Evolutionary conservation across 352 stramenopile genomes (phyloP), one percentile per base, ranked within the genome.

Genomic region (Halophytophthora batemanensis): DNA sequence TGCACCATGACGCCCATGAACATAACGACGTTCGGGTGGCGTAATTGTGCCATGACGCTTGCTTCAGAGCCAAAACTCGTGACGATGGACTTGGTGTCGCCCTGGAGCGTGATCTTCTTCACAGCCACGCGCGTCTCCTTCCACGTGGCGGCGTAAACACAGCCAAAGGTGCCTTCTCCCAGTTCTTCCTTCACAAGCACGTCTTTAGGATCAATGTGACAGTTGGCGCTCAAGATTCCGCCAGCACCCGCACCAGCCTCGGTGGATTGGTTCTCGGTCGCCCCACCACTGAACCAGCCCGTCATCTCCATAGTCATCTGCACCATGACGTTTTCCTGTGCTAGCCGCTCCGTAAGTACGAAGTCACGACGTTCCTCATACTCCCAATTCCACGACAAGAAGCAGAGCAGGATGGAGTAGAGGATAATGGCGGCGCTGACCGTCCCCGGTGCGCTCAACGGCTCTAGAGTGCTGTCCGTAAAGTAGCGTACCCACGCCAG

Each of bases 261-360:
- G 15, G 64, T 66, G 0, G 63, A 66, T 38, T 86, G 73, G 42
- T 81, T 74, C 46, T 73, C 68, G 11, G 59, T 66, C n/a, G 69
- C 83, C 2, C 83, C 78, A 21, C 81, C 83, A 43, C 78, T 90
- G 61, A 93, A 93, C 81, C 83, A 93, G 17, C 81, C 81, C 0
- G 81, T 92, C 83, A 93, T 91, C 53, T 91, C 81, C 77, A 93
- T 91, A 2, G 81, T 92, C 81, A 90, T 94, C 46, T 94, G 83
- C 45, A 92, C 79, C 73, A 91, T 81, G 6, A 90, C 81, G 22
- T 93, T 92, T 50, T 93, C 81, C 35, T 93, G 79, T 1, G 83
- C 79, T n/a, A 90, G 68, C 22, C 79, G 73, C 47, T 94, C 77
- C 0, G 83, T 90, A 35, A 93, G 49, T 28, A 90, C 77, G 31